These are phyloP conservation scores for Acanthamoeba triangularis DNA, from an alignment of 208 protist genomes.

Conservation along the genomic window DNA sequence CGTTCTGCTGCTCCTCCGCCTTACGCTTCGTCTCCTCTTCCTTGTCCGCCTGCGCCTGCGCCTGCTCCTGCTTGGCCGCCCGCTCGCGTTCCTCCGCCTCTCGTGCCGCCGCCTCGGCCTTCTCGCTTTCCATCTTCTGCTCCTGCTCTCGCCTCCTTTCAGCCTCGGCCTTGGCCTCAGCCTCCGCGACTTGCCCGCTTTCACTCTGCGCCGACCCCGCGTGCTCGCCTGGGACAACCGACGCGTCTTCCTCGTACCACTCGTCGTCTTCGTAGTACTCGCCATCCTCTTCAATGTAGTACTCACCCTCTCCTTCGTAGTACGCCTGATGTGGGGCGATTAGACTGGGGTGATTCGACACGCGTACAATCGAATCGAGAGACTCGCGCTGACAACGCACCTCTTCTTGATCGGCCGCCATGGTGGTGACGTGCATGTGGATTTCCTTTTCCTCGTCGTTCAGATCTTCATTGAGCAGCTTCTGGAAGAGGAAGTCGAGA, in stretches of 20 bases:
- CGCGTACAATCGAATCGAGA: background rate
- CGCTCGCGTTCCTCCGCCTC: background rate
- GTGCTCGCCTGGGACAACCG: background rate
- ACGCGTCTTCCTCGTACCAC: background rate
- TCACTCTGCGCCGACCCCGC: background rate
- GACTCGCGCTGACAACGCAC: background rate
- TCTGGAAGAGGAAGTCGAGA: conserved; percentile 67
- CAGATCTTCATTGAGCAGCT: conserved; percentile 1
- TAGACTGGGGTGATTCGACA: background rate
- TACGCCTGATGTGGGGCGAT: background rate
- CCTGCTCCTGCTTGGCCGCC: no score
- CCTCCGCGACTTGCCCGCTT: background rate
- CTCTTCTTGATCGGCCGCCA: background rate
- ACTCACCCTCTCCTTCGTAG: background rate
- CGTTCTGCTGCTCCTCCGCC: background rate
- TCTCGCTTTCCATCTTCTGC: background rate
- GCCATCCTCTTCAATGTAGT: background rate
- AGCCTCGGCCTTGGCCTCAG: background rate
- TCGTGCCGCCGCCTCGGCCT: background rate
- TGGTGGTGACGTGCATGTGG: background rate
- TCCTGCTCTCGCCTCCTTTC: background rate
- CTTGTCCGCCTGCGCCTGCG: background rate
- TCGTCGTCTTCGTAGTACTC: conserved; percentile 3
- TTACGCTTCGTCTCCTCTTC: background rate
- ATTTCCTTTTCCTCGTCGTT: conserved; percentile 7